Conservation (phyloP, 306 rosid genomes). For the Cyamopsis tetragonoloba region DNA sequence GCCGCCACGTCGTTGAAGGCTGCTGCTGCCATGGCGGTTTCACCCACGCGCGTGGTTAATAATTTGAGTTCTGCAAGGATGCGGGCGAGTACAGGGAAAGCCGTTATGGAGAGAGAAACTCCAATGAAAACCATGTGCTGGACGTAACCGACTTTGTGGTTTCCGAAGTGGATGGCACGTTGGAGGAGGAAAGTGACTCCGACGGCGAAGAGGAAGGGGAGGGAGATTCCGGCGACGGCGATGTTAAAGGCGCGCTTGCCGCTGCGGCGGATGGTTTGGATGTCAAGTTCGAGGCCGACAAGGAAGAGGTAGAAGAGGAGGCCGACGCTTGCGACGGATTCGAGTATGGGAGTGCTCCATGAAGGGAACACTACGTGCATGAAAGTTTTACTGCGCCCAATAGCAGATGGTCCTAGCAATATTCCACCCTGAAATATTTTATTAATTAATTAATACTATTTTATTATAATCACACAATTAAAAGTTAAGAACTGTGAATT, state of each 20-base stretch:
- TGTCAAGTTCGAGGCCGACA: conserved; percentile 70
- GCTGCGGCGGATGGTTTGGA: conserved; percentile 50
- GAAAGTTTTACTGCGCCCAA: conserved; percentile 57
- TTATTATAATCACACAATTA: too few relatives aligned
- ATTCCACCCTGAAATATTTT: conserved; percentile 65
- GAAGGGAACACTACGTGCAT: conserved; percentile 48
- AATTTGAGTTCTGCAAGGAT: conserved; percentile 80
- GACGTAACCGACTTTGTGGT: conserved; percentile 37
- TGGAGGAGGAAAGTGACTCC: conserved; percentile 56
- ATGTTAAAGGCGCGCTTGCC: conserved; percentile 55
- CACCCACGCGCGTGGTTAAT: conserved; percentile 59
- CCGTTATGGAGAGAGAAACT: conserved; percentile 76
- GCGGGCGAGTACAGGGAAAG: conserved; percentile 83
- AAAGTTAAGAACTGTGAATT: too few relatives aligned
- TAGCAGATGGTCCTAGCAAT: conserved; percentile 69
- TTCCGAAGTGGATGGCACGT: conserved; percentile 34
- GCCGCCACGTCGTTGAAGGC: conserved; percentile 86
- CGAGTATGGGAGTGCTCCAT: conserved; percentile 72
- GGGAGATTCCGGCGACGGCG: conserved; percentile 62
- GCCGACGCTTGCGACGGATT: conserved; percentile 69
- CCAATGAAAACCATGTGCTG: conserved; percentile 69
- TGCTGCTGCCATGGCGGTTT: conserved; percentile 84
- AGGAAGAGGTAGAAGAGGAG: conserved; percentile 69
- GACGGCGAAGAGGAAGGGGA: conserved; percentile 59
- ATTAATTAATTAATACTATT: too few relatives aligned